Evolutionary conservation across 768 basidiomycete species (phyloP).

Genomic region (Psilocybe cubensis): DNA sequence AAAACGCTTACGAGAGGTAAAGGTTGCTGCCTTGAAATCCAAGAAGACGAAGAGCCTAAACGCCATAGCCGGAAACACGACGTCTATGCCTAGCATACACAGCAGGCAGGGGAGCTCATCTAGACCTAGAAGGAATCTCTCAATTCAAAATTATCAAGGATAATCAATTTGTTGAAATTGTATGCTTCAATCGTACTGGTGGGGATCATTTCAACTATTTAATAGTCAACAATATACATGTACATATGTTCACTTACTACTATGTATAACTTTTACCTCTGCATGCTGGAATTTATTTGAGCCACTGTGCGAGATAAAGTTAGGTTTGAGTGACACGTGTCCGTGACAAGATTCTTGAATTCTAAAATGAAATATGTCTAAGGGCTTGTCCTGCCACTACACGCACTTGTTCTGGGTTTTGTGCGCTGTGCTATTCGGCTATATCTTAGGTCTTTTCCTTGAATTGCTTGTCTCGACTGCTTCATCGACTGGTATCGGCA

Average conservation of each 20-base stretch:
- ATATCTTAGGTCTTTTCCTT: neutral
- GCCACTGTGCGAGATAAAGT: neutral
- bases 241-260: neutral
- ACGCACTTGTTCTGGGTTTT: neutral
- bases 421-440: neutral
- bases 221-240: neutral
- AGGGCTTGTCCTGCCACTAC: neutral
- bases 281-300: neutral
- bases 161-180: slow-evolving; percentile 4
- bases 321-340: slow-evolving; percentile 16
- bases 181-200: too few relatives aligned
- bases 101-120: slow-evolving; percentile 5
- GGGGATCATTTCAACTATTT: neutral
- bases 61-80: neutral
- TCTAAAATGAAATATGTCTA: neutral
- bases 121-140: slow-evolving; percentile 28
- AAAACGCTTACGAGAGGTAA: slow-evolving; percentile 42
- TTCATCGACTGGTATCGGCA: neutral
- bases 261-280: neutral
- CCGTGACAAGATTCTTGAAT: neutral
- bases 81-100: neutral
- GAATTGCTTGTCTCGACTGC: neutral
- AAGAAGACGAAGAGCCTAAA: slow-evolving; percentile 13
- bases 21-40: slow-evolving; percentile 22
- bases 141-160: slow-evolving; percentile 30